Base-by-base conservation (phyloP, 2,329 filamentous ascomycete genomes). In the Xylaria digitata region DNA sequence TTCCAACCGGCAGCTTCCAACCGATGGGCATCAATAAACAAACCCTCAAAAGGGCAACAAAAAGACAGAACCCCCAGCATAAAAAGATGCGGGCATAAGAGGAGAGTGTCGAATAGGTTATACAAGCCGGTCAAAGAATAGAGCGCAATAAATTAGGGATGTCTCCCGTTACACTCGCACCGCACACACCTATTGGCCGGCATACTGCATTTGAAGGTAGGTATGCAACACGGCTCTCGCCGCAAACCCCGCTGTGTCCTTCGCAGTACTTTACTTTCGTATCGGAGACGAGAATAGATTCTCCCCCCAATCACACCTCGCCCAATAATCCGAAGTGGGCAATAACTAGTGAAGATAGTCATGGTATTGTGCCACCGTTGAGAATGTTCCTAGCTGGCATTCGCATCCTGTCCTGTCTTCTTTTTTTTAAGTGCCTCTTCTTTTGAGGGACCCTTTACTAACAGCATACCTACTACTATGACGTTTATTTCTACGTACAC, bases 301-400 rank as follows among this genome's bases (percentile, higher is more conserved):
- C 13, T 23, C 49, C 63, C 43, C 63, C 50, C 58, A 66, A 66
- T 62, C 58, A 62, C 26, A 65, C 50, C 21, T 23, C 56, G 37
- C 49, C 13, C 30, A 21, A 43, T 13, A 21, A 49, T 46, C 19
- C 37, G 26, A 34, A 58, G 37, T 46, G 19, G 46, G 54, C 37
- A 63, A 8, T 34, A 13, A 21, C 19, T 9, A 48, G 45, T 15
- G 8, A 15, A 23, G 26, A 17, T 45, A 32, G 53, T 19, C 7
- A 19, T 43, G 50, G 17, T 55, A 52, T 34, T 53, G 46, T 60
- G 23, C 30, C 50, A 30, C 48, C 19, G 26, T 46, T 54, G 42
- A 0, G 40, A 37, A 15, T 61, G 3, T 15, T 40, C 15, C 37
- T 40, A 15, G 37, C 13, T 40, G 11, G 37, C 37, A 13, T 40